Conservation (phyloP, 345 rosid genomes). For the Psidium friedrichsthalianum region DNA sequence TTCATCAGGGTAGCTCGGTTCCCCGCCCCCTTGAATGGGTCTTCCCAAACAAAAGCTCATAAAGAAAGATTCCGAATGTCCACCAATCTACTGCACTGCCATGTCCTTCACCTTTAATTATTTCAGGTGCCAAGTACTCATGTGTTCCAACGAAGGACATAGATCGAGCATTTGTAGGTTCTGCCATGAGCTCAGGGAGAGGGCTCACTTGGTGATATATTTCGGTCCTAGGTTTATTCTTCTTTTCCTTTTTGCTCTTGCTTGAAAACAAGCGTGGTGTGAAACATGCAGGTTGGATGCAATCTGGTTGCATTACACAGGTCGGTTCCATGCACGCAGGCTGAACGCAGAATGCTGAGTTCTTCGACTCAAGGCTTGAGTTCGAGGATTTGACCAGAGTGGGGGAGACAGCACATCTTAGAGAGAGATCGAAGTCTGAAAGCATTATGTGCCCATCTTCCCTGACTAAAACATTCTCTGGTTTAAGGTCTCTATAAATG, state of each 20-base stretch:
- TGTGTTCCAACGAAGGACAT: conserved; percentile 42
- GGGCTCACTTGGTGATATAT: conserved; percentile 15
- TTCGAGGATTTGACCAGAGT: conserved; percentile 11
- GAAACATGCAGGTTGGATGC: conserved; percentile 14
- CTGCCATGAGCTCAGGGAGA: conserved; percentile 31
- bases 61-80: conserved; percentile 35
- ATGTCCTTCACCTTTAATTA: conserved; percentile 38
- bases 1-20: conserved; percentile 31
- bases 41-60: conserved; percentile 30
- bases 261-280: conserved; percentile 5
- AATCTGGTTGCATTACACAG: conserved; percentile 12
- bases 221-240: conserved; percentile 3
- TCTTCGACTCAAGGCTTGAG: background rate
- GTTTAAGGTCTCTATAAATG: conserved; percentile 43
- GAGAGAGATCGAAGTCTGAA: conserved; percentile 53
- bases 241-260: conserved; percentile 7
- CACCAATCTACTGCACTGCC: conserved; percentile 44
- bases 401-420: conserved; percentile 14
- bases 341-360: conserved; percentile 12
- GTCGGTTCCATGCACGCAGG: conserved; percentile 13
- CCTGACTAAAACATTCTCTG: conserved; percentile 55
- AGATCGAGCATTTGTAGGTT: conserved; percentile 32
- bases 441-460: conserved; percentile 64
- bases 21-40: conserved; percentile 37
- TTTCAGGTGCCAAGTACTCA: conserved; percentile 36